Base-by-base conservation (phyloP, 2,329 filamentous ascomycete genomes). In the Byssoonygena ceratinophila region DNA sequence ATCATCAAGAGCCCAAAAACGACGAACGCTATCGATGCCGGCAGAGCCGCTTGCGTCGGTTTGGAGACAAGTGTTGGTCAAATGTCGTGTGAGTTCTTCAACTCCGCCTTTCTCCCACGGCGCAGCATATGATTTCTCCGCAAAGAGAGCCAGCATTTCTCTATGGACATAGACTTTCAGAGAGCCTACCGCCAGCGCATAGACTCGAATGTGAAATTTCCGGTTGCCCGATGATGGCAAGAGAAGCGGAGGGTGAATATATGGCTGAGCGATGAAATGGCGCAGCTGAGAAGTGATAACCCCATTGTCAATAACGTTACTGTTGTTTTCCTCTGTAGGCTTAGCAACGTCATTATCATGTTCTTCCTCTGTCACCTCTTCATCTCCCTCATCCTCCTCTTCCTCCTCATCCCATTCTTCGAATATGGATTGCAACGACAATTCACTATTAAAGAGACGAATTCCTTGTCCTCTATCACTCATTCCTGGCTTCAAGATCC, bases 401-500 rank as follows among this genome's bases (percentile, higher is more conserved):
- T 74, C 66, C 2, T 81, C 80, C 14, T 75, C 81, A 65, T 96
- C 91, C 89, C 92, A 98, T 53, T 80, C 83, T 59, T 96, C 88
- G 63, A 97, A 98, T 51, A 98, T 92, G 12, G 66, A 76, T 55
- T 85, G 84, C n/a, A 98, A 72, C 64, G 94, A 83, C 52, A 84
- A 82, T 73, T 92, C 86, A 1, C 82, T 87, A 61, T 81, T 86
- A 68, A 98, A 98, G 0, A 98, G 73, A 36, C 87, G 74, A 54
- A 98, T 96, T 0, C 92, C 92, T 66, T 96, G 90, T 0, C 91
- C 92, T 22, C 91, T 80, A 65, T 98, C 92, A 67, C 88, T 95
- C 92, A 98, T 97, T 7, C 91, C 85, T 0, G 92, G 91, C 70
- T 98, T 98, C 55, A 98, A 69, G 59, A 98, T 97, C 92, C 92